Conservation (phyloP, 140 eudicot species). For the Stevia rebaudiana region DNA sequence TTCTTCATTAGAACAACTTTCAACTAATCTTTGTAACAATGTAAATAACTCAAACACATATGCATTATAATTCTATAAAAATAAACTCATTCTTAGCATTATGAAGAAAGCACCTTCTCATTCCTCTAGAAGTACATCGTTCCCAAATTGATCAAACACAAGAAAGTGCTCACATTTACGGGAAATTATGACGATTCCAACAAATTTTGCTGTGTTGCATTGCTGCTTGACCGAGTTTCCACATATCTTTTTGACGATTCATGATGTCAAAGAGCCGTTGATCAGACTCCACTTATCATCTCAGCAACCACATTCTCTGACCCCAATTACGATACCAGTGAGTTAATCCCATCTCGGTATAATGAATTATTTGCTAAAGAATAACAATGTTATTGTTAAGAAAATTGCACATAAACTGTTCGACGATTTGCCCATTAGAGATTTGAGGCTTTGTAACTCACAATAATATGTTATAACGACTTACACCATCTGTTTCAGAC, state of each 20-base stretch:
- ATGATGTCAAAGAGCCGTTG: too few species aligned
- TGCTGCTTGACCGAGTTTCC: too few species aligned
- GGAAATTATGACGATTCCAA: not conserved
- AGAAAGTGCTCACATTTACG: not conserved
- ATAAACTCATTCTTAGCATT: too few species aligned
- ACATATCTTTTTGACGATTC: too few species aligned
- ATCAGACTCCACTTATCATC: conserved; percentile 14
- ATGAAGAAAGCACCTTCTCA: too few species aligned
- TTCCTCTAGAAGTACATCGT: not conserved
- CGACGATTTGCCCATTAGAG: conserved; percentile 10
- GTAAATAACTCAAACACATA: too few species aligned
- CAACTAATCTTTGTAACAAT: too few species aligned
- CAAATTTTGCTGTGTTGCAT: not conserved
- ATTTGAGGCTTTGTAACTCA: not conserved
- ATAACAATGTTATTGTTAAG: not conserved
- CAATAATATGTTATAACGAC: not conserved
- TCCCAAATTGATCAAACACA: not conserved
- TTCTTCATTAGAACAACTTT: too few species aligned
- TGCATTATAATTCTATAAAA: too few species aligned
- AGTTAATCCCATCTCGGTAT: not conserved
- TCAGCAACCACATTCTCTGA: not conserved
- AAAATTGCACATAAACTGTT: conserved; percentile 8
- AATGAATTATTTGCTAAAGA: not conserved
- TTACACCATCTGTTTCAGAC: not conserved
- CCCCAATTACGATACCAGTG: not conserved